phyloP scores from a whole-genome alignment of 495 filamentous ascomycete genomes.

The Arthonia radiata region DNA sequence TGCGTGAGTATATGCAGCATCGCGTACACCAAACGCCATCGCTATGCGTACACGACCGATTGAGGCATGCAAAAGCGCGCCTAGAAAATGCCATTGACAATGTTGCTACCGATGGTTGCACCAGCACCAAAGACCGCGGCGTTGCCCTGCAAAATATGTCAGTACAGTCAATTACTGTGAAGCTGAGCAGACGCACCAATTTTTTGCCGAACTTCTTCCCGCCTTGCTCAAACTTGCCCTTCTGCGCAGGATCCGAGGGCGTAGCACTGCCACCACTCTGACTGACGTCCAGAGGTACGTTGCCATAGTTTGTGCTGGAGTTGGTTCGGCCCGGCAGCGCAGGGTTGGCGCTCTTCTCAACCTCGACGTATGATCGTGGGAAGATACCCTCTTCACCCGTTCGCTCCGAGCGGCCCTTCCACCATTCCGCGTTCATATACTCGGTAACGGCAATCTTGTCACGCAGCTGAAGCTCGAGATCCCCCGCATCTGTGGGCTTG shows the following conservation, averaged over 20 bases:
- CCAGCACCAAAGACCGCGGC: conserved; percentile 60
- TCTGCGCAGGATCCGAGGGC: conserved; percentile 13
- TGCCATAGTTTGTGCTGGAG: conserved; percentile 18
- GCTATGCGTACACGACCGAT: conserved; percentile 1
- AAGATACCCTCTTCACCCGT: conserved; percentile 76
- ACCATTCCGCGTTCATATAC: conserved; percentile 94
- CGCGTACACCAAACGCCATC: conserved; percentile 2
- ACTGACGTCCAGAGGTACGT: conserved; percentile 16
- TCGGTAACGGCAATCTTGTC: conserved; percentile 58
- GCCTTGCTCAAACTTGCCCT: conserved; percentile 24
- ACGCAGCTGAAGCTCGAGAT: conserved; percentile 48
- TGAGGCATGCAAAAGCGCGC: conserved; percentile 11
- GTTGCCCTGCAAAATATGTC: conserved; percentile 6
- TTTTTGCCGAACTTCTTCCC: conserved; percentile 63
- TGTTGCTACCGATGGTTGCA: conserved; percentile 71
- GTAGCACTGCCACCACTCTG: conserved; percentile 16
- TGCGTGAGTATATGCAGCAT: no score
- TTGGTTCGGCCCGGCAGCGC: conserved; percentile 4
- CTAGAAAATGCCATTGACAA: conserved; percentile 84
- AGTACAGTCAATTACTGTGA: not conserved
- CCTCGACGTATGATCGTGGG: conserved; percentile 63
- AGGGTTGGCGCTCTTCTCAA: conserved; percentile 12
- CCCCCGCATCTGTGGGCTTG: conserved; percentile 47
- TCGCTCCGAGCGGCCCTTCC: conserved; percentile 61
- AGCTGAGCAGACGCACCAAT: conserved; percentile 25